These are phyloP conservation scores for Pythium oligandrum DNA, from an alignment of 352 stramenopile genomes.

Conservation along the genomic window DNA sequence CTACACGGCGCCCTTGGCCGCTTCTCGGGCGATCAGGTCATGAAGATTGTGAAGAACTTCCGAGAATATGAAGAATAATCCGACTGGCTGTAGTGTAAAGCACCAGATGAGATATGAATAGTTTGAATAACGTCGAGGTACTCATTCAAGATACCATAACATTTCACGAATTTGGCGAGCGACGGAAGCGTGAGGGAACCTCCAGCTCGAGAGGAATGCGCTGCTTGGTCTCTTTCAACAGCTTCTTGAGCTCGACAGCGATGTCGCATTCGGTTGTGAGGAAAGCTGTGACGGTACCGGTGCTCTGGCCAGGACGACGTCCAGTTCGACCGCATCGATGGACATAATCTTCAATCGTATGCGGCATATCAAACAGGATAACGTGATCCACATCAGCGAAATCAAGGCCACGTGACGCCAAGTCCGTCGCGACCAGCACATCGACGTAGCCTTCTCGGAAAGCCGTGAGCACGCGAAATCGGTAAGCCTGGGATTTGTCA, in stretches of 20 bases:
- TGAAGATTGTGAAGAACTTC: conserved; percentile 77
- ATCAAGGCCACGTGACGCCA: conserved; percentile 87
- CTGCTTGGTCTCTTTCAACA: conserved; percentile 41
- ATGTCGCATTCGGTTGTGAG: conserved; percentile 53
- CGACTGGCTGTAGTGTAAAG: background rate
- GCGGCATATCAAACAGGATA: conserved; percentile 89
- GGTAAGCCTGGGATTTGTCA: conserved; percentile 68
- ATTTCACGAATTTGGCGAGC: background rate
- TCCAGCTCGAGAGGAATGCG: conserved; percentile 41
- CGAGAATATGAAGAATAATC: conserved; percentile 13
- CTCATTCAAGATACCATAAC: conserved; percentile 2
- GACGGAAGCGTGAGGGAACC: conserved; percentile 30
- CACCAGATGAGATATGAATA: conserved; percentile 1
- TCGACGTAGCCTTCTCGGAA: conserved; percentile 45
- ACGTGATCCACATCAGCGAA: conserved; percentile 81
- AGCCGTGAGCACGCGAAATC: conserved; percentile 11
- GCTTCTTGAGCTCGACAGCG: conserved; percentile 38
- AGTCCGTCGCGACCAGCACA: conserved; percentile 89
- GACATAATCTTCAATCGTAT: conserved; percentile 89
- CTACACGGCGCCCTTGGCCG: conserved; percentile 64
- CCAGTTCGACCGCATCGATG: conserved; percentile 86
- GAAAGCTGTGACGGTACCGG: conserved; percentile 42
- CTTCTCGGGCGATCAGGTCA: conserved; percentile 83
- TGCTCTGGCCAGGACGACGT: conserved; percentile 22
- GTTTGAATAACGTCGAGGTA: conserved; percentile 3